Evolutionary conservation across 2,329 filamentous ascomycete species (phyloP).

Genomic region (Boeremia exigua): DNA sequence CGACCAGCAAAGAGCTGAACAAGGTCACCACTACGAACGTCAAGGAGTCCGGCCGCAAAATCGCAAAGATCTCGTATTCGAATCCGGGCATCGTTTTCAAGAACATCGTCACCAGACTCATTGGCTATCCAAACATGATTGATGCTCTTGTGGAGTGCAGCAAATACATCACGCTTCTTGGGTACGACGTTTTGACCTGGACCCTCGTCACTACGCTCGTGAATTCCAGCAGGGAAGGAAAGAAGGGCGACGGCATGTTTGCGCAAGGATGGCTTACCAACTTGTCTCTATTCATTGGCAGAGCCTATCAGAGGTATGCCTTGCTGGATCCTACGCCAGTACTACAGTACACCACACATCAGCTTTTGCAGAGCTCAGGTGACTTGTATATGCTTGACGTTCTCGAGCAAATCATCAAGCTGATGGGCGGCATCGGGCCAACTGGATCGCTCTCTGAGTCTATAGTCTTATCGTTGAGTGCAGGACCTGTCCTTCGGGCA

Average conservation of each 20-base stretch:
- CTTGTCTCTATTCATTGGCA: conserved; percentile 86
- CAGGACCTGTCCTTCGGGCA: conserved; percentile 77
- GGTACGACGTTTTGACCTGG: conserved; percentile 94
- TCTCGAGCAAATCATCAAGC: conserved; percentile 84
- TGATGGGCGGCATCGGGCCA: conserved; percentile 92
- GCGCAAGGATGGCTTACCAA: conserved; percentile 93
- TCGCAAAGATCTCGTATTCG: conserved; percentile 91
- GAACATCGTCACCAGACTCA: conserved; percentile 86
- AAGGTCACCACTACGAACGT: conserved; percentile 88
- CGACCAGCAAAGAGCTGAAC: conserved; percentile 87
- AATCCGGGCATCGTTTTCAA: conserved; percentile 92
- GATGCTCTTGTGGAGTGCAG: conserved; percentile 94
- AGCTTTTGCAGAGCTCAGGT: conserved; percentile 73
- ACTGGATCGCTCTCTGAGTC: conserved; percentile 87
- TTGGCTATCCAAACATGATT: conserved; percentile 93
- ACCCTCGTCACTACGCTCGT: conserved; percentile 78
- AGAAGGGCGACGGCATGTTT: conserved; percentile 71
- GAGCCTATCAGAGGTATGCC: conserved; percentile 85
- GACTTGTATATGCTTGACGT: conserved; percentile 92
- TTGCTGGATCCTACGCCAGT: conserved; percentile 84
- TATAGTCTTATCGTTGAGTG: conserved; percentile 86
- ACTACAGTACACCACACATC: conserved; percentile 86
- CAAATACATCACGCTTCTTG: conserved; percentile 89
- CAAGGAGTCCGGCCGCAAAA: conserved; percentile 80
- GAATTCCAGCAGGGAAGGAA: conserved; percentile 62